Percentiles rank a stretch among this genome's conserved stretches.
These are phyloP conservation scores for Trifolium pratense DNA, from an alignment of 306 rosid genomes.

Conservation along the genomic window DNA sequence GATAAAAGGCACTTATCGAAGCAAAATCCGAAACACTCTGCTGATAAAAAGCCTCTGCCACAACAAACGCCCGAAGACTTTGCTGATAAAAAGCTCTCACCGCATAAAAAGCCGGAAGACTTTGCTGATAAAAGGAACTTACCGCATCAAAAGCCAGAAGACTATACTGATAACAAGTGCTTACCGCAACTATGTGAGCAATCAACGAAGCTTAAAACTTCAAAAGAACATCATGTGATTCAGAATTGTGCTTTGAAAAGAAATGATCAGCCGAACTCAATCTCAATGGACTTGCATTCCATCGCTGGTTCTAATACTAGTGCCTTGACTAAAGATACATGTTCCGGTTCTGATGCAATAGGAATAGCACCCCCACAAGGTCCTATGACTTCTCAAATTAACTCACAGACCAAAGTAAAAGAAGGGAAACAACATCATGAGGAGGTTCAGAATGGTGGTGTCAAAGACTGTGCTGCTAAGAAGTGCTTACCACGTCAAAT, in stretches of 20 bases:
- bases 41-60: background rate
- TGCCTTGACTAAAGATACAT: no score
- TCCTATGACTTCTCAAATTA: no score
- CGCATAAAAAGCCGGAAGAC: background rate
- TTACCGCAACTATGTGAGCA: no score
- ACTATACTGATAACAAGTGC: background rate
- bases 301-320: background rate
- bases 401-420: no score
- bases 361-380: background rate
- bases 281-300: background rate
- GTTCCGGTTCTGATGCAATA: background rate
- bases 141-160: background rate
- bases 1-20: background rate
- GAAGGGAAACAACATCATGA: no score
- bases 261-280: conserved; percentile 3
- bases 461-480: no score
- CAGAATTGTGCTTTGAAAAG: background rate
- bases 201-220: no score
- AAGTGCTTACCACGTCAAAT: background rate
- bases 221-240: no score
- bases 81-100: background rate
- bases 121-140: background rate
- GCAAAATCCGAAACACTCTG: background rate
- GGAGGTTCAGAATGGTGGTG: no score
- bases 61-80: background rate